Evolutionary conservation across 169 alveolate genomes (phyloP), one percentile per base, ranked within the genome.

Genomic region (Plasmodium gaboni): DNA sequence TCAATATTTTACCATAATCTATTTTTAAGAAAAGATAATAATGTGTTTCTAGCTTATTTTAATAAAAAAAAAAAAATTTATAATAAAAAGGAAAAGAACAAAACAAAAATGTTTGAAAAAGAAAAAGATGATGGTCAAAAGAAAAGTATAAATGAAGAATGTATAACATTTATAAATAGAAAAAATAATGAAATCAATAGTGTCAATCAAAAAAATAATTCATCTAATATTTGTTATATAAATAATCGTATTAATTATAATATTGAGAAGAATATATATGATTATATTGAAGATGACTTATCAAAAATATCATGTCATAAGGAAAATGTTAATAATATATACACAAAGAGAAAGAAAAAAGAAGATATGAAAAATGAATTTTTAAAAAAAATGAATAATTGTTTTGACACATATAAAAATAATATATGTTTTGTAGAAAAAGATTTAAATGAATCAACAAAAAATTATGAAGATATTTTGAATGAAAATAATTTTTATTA

Each of bases 401-500:
- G 8, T 24, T 22, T 10, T 64, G 32, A 26, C 7, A 38, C 46
- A 38, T 13, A 9, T 9, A 22, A 19, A 26, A 17, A 61, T 38
- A 10, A 63, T 46, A 55, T 32, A 44, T 4, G 6, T 17, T 19
- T 46, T 44, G 28, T 22, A 50, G 50, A 78, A 12, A 24, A 78
- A 10, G n/a, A 28, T 15, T 1, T 67, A 64, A 19, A 67, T 0
- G 28, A 74, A 60, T 32, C 48, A 42, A 61, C 61, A 12, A 15
- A n/a, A 13, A 17, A 22, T 1, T 86, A 86, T 86, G 87, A 86
- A 71, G 87, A 69, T 60, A 69, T 86, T 46, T 19, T 86, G 38
- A 72, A 64, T 22, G 60, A 60, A 86, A 59, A 86, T 60, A 72
- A 86, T 60, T 86, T 86, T 65, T 72, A 86, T 38, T 86, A 86